A percentile compares a stretch with the other conserved stretches of the same genome.
Evolutionary conservation across 306 rosid genomes (phyloP).

Genomic region (Cucurbita moschata): DNA sequence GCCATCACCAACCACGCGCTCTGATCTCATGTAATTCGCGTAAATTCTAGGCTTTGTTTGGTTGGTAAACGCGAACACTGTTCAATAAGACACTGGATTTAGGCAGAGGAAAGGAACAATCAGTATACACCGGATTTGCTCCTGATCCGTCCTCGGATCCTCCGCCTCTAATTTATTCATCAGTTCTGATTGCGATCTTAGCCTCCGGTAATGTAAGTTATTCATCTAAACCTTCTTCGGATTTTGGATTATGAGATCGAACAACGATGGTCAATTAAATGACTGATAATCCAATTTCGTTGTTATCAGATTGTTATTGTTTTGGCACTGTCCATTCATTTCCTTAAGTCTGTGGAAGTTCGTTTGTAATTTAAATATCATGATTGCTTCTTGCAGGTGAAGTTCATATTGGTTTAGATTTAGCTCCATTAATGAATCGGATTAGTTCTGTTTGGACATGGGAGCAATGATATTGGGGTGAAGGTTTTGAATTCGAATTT

Average conservation of each 20-base stretch:
- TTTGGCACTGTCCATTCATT: neutral
- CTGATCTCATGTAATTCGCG: neutral
- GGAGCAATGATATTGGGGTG: neutral
- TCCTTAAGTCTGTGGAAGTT: neutral
- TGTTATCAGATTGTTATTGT: neutral
- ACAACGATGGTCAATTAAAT: neutral
- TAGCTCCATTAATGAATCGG: neutral
- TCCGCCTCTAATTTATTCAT: neutral
- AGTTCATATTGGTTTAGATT: neutral
- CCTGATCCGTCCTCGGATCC: neutral
- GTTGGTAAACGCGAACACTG: neutral
- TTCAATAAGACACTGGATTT: neutral
- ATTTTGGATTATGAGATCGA: neutral
- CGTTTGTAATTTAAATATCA: neutral
- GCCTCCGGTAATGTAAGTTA: neutral
- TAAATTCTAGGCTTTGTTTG: neutral
- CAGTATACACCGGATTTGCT: neutral
- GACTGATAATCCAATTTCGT: neutral
- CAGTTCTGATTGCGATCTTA: neutral
- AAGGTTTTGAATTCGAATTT: neutral
- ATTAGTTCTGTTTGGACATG: neutral
- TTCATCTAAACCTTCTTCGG: neutral
- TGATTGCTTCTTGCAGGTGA: neutral
- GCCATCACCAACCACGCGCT: conserved; percentile 1
- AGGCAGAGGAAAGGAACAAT: neutral